Evolutionary conservation across 192 early-diverging fungal species (phyloP), one percentile per base, ranked within the genome.

Genomic region (Backusella luteola): DNA sequence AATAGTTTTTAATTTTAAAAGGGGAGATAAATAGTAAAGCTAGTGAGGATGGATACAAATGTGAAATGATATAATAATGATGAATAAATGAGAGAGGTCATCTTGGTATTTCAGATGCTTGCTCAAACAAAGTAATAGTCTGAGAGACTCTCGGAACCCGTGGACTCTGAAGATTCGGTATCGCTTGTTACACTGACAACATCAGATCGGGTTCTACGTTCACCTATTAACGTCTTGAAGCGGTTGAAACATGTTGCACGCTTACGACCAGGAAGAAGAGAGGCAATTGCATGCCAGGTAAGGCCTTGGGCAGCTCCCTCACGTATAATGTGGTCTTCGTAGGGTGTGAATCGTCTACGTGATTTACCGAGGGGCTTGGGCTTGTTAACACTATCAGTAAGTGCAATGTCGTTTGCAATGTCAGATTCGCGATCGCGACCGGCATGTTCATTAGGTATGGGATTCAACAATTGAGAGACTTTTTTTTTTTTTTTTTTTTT

Each of bases 241-340:
- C 80, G 73, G 68, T 81, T 81, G 38, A 76, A 81, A 32, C 80
- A 81, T 26, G 80, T 81, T 3, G 80, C 80, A 29, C 80, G 72
- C 53, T 81, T 81, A 36, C 80, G 80, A 23, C 75, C 73, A 26
- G 73, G 73, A 49, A 81, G 49, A 21, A 52, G 69, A 23, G 32
- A 73, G 1, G 80, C 77, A 38, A 81, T 81, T 34, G 77, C 73
- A 15, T 73, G 66, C 80, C 80, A 81, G 0, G 80, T 78, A n/a
- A 81, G 34, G 9, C 69, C 73, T 34, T 78, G 74, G 7, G 76
- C 80, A 17, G 73, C 76, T 8, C 80, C 80, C 11, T 78, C 34
- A 49, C 73, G 71, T 29, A 81, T 81, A 14, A 81, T 67, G 11
- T 41, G 53, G 34, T 81, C 80, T 81, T 81, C 80, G 0, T 67